Evolutionary conservation across 352 stramenopile genomes (phyloP).

Genomic region (Phytophthora hibernalis): DNA sequence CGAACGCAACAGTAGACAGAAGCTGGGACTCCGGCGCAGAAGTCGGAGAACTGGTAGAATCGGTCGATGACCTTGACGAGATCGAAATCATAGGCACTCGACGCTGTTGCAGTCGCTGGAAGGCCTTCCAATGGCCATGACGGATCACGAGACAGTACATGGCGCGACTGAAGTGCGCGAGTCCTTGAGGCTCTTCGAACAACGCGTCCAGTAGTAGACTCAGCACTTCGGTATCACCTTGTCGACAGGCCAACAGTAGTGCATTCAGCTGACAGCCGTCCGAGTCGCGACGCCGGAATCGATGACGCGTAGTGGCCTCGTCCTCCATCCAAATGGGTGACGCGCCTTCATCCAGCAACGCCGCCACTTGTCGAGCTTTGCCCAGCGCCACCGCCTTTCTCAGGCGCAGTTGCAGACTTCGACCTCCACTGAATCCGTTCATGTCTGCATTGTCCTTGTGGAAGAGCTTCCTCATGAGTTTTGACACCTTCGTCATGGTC

Average conservation of each 20-base stretch:
- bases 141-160: constrained; percentile 81
- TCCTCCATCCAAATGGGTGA: constrained; percentile 63
- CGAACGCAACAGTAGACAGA: constrained; percentile 26
- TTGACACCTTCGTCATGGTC: constrained; percentile 51
- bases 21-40: constrained; percentile 26
- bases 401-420: constrained; percentile 53
- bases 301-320: constrained; percentile 13
- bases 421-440: constrained; percentile 8
- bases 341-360: constrained; percentile 61
- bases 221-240: constrained; percentile 56
- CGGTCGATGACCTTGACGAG: constrained; percentile 35
- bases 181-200: constrained; percentile 50
- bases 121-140: constrained; percentile 66
- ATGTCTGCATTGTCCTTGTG: constrained; percentile 25
- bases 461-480: constrained; percentile 60
- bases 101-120: constrained; percentile 60
- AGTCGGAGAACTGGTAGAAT: constrained; percentile 17
- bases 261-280: constrained; percentile 54
- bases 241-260: constrained; percentile 66
- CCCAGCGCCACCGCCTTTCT: constrained; percentile 58
- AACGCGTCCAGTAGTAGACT: constrained; percentile 70
- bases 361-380: constrained; percentile 58
- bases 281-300: constrained; percentile 22
- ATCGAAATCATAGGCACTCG: constrained; percentile 31
- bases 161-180: constrained; percentile 55